Base-by-base conservation (phyloP, 805 yeast species). In the Barnettozyma pratensis region DNA sequence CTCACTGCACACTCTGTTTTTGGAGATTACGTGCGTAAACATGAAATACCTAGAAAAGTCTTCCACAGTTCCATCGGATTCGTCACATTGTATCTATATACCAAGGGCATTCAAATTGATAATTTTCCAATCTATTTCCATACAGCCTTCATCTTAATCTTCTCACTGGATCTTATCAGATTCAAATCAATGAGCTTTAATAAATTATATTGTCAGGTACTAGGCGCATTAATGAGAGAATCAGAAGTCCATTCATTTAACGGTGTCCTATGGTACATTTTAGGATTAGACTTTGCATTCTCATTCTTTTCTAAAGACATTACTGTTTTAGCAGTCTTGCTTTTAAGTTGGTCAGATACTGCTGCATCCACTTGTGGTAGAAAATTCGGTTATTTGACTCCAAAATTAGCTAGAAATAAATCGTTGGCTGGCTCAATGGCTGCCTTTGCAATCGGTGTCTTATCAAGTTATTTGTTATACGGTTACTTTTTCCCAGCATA, bases 291-390 rank as follows among this genome's bases (percentile, higher is more conserved):
- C 28, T 69, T 88, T 54, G 88, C 90, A 8, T 87, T 90, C 59
- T 53, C 74, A 1, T 65, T 81, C 26, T 84, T 81, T 58, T 82
- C 92, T 11, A 88, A 89, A 67, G 99, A 94, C 60, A 82, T 94
- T 43, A 74, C 84, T 1, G 71, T 91, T 29, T 74, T 89, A 71
- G 74, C 96, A 26, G 81, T 90, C 4, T 73, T 90, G 54, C 71
- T 92, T 44, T 76, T 94, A 53, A 87, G 97, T 61, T 94, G 98
- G 98, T 90, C 96, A 5, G 99, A 94, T 63, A 89, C 98, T 8
- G 92, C 97, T 3, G 99, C 99, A 3, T 88, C 97, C 4, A 88
- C 97, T 0, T 69, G 91, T 61, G 99, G 99, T 37, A 76, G 99
- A 55, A 78, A 77, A 47, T 92, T 70, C 64, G 98, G 98, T 7